Base-by-base conservation (phyloP, 192 early-diverging fungal species). In the Podila clonocystis region DNA sequence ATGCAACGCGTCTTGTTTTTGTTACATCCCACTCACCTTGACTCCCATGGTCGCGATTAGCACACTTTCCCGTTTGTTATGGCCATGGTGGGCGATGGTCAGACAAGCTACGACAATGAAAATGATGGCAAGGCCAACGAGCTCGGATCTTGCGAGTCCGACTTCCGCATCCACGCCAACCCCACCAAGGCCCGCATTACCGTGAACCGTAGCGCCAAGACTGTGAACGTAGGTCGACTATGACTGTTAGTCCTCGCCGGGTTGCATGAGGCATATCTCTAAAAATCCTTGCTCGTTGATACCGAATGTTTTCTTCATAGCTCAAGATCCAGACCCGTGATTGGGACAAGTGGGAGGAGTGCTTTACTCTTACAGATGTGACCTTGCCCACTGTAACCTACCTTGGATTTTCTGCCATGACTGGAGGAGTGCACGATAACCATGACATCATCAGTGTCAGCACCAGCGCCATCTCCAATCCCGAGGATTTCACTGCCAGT, bases 1-100 rank as follows among this genome's bases (percentile, higher is more conserved):
- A 15, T 45, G 41, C 41, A 45, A 17, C 15, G 3, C 29, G 2
- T 3, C 17, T 48, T 65, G 5, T 58, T 65, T 58, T 22, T 86
- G 26, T 65, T 89, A 9, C 95, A 94, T 74, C 97, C 12, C 17
- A 48, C 26, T 24, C 17, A 48, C 26, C 15, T 28, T 20, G 64
- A 22, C 19, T 50, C 30, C 28, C 9, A 19, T 82, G 17, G 6
- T 60, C 49, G 13, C 22, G 7, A 26, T 67, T 72, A 90, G 85
- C 87, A 89, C 49, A 69, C 91, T 9, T 96, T 96, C 80, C 98
- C 98, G 9, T 94, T 91, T 75, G 91, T 99, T 38, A 95, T 91
- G 88, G 94, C 92, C 28, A 98, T 98, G 96, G 12, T 96, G 50
- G 97, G 96, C 68, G 96, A 99, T 74, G 98, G 97, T 60, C 85